Evolutionary conservation across 805 yeast genomes (phyloP).

Genomic region (Nakazawaea ernobii): DNA sequence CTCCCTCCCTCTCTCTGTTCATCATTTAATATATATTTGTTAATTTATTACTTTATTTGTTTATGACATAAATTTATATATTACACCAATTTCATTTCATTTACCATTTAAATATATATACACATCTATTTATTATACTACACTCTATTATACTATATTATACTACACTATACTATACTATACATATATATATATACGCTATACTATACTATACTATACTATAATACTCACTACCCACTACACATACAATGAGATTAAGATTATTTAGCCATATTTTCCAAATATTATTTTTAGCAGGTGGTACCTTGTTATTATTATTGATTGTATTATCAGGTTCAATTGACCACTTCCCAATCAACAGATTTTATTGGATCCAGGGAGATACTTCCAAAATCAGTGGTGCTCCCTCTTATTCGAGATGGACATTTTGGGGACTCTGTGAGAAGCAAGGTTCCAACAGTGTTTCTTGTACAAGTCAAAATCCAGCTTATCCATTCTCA

Average conservation of each 20-base stretch:
- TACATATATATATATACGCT: too few species aligned
- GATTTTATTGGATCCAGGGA: conserved; percentile 67
- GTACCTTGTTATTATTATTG: conserved; percentile 47
- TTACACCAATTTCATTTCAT: background rate
- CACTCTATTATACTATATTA: too few species aligned
- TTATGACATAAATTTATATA: background rate
- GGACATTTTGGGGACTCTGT: conserved; percentile 84
- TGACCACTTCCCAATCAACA: conserved; percentile 51
- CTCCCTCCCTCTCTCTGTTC: too few species aligned
- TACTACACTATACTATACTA: too few species aligned
- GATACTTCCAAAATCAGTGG: conserved; percentile 51
- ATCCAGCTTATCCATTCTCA: conserved; percentile 70
- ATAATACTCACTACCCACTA: too few species aligned
- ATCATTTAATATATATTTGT: too few species aligned
- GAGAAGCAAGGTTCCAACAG: conserved; percentile 26
- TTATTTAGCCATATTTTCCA: conserved; percentile 40
- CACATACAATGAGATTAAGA: background rate
- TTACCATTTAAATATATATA: conserved; percentile 18
- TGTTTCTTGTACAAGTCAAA: conserved; percentile 31
- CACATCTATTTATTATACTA: too few species aligned
- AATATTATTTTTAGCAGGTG: conserved; percentile 38
- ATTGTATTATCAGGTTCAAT: conserved; percentile 62
- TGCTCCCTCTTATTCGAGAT: conserved; percentile 51
- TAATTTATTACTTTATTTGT: too few species aligned
- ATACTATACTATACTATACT: too few species aligned